These are phyloP conservation scores for Geranomyces variabilis DNA, from an alignment of 192 early-diverging fungal species.

Conservation along the genomic window DNA sequence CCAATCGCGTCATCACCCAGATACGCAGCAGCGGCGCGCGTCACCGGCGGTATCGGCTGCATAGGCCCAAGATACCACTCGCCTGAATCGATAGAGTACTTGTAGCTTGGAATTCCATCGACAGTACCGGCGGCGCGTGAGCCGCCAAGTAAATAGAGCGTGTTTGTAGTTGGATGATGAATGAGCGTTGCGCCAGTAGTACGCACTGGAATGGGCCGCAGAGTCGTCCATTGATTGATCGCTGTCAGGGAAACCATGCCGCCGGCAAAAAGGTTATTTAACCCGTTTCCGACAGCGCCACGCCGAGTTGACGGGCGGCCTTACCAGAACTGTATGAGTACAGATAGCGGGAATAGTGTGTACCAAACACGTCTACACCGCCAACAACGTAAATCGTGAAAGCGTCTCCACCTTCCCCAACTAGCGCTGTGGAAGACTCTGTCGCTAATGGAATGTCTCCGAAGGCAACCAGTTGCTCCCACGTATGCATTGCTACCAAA, in stretches of 20 bases:
- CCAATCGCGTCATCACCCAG: slow-evolving; percentile 19
- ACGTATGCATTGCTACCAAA: too few species aligned
- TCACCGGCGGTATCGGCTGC: slow-evolving; percentile 11
- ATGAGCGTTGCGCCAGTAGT: slow-evolving; percentile 28
- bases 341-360: slow-evolving; percentile 13
- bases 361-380: background rate
- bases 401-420: background rate
- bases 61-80: slow-evolving; percentile 37
- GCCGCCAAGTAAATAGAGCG: slow-evolving; percentile 42
- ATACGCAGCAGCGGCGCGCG: slow-evolving; percentile 7
- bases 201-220: slow-evolving; percentile 27
- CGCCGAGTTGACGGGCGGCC: background rate
- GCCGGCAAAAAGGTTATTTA: background rate
- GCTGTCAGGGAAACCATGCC: background rate
- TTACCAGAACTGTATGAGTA: slow-evolving; percentile 20
- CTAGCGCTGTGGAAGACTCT: slow-evolving; percentile 1
- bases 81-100: slow-evolving; percentile 41
- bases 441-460: background rate
- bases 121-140: slow-evolving; percentile 9
- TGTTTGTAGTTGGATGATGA: slow-evolving; percentile 37
- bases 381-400: slow-evolving; percentile 35
- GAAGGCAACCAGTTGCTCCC: too few species aligned
- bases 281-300: background rate
- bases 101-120: slow-evolving; percentile 9
- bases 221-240: slow-evolving; percentile 16